A percentile compares a stretch with the other conserved stretches of the same genome.
Conservation (phyloP, 2,329 filamentous ascomycete species). For the Nigrospora oryzae region DNA sequence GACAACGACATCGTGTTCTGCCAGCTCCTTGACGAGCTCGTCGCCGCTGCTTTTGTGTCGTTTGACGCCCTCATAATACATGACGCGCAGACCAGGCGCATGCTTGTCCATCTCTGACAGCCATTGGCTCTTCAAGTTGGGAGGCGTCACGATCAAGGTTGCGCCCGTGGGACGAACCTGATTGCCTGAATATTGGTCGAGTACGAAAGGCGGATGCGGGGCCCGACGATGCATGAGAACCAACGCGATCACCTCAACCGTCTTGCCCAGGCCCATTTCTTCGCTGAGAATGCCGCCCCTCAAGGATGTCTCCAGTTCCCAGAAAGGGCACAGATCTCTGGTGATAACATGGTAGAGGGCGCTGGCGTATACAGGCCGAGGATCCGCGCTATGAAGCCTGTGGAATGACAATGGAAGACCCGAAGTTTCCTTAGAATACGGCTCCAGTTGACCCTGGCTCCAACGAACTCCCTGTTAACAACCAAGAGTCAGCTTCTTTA, state of each 20-base stretch:
- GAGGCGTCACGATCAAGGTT: conserved; percentile 54
- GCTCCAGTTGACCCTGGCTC: conserved; percentile 13
- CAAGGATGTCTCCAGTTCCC: conserved; percentile 28
- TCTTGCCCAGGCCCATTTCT: conserved; percentile 81
- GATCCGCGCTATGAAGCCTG: conserved; percentile 32
- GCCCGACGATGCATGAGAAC: conserved; percentile 53
- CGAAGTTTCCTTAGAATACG: conserved; percentile 6
- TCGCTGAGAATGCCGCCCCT: conserved; percentile 64
- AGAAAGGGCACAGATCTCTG: conserved; percentile 36
- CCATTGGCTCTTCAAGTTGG: conserved; percentile 52
- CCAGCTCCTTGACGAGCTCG: conserved; percentile 34
- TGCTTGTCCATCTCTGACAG: conserved; percentile 49
- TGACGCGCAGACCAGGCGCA: conserved; percentile 47
- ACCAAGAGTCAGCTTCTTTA: conserved; percentile 8
- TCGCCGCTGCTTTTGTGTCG: conserved; percentile 24
- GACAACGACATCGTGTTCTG: conserved; percentile 48
- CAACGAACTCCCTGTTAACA: conserved; percentile 9
- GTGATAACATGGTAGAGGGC: conserved; percentile 53
- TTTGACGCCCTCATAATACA: conserved; percentile 46
- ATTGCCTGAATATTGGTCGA: conserved; percentile 30
- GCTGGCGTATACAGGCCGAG: conserved; percentile 33
- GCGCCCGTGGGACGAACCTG: conserved; percentile 40
- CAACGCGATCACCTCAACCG: conserved; percentile 64
- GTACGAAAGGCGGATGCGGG: conserved; percentile 6
- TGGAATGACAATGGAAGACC: conserved; percentile 34